Evolutionary conservation across 495 filamentous ascomycete species (phyloP).

Genomic region (Halenospora varia): DNA sequence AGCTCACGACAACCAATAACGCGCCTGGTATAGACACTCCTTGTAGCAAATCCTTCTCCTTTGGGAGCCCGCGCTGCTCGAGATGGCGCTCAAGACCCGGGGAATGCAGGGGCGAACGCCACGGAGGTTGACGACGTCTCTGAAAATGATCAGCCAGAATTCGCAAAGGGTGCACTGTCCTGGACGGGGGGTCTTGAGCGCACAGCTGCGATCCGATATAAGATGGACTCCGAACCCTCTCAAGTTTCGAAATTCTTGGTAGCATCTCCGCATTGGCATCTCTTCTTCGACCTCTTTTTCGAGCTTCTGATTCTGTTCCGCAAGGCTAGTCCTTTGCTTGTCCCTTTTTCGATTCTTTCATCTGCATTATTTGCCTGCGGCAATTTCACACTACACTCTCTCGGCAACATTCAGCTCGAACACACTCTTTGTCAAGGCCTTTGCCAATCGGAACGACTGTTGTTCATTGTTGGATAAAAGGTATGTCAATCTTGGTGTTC

Average conservation of each 20-base stretch:
- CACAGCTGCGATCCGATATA: too few relatives aligned
- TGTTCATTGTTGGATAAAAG: too few relatives aligned
- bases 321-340: slow-evolving; percentile 1
- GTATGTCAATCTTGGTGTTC: too few relatives aligned
- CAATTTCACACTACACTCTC: too few relatives aligned
- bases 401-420: too few relatives aligned
- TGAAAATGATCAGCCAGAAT: not conserved
- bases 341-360: not conserved
- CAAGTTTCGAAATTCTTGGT: not conserved
- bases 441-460: too few relatives aligned
- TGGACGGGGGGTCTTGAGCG: too few relatives aligned
- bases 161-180: too few relatives aligned
- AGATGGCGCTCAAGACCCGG: not conserved
- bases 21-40: not conserved
- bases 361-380: not conserved
- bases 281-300: not conserved
- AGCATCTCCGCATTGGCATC: not conserved
- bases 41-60: not conserved
- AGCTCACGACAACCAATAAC: not conserved
- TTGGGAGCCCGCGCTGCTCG: not conserved
- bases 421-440: too few relatives aligned
- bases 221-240: not conserved
- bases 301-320: not conserved
- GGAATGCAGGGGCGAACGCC: not conserved
- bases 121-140: too few relatives aligned